Conservation (phyloP, 768 basidiomycete genomes). For the Boletus huronensis region DNA sequence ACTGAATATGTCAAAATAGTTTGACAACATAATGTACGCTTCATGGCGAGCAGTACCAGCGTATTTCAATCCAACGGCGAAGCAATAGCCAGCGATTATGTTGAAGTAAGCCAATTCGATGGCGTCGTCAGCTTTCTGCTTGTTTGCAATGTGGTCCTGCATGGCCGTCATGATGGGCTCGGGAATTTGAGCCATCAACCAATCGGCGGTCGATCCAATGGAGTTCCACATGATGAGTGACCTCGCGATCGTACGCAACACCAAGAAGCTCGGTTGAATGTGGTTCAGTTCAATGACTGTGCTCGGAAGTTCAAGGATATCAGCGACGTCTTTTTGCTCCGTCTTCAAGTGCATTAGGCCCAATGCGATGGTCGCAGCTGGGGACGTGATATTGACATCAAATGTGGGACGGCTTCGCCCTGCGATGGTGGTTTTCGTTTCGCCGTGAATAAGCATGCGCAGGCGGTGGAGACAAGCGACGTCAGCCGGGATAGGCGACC, state of each 20-base stretch:
- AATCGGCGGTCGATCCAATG: slow-evolving; percentile 67
- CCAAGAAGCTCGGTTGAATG: slow-evolving; percentile 83
- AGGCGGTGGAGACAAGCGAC: slow-evolving; percentile 63
- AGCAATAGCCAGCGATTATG: slow-evolving; percentile 87
- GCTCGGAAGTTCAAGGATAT: slow-evolving; percentile 79
- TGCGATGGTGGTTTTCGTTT: slow-evolving; percentile 41
- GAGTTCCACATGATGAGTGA: slow-evolving; percentile 84
- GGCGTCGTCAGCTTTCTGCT: slow-evolving; percentile 54
- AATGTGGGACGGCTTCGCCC: slow-evolving; percentile 48
- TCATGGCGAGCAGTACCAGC: slow-evolving; percentile 92
- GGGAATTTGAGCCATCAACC: slow-evolving; percentile 73
- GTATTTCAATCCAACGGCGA: slow-evolving; percentile 87
- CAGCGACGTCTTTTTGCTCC: slow-evolving; percentile 79
- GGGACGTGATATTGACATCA: slow-evolving; percentile 88
- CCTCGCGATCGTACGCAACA: slow-evolving; percentile 74
- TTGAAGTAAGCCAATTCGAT: slow-evolving; percentile 90
- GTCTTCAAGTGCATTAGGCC: slow-evolving; percentile 93
- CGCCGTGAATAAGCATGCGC: slow-evolving; percentile 73
- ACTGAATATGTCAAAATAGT: slow-evolving; percentile 78
- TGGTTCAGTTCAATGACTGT: slow-evolving; percentile 76
- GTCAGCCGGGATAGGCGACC: slow-evolving; percentile 76
- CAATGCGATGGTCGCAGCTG: slow-evolving; percentile 85
- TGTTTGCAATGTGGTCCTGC: slow-evolving; percentile 47
- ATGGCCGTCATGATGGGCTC: slow-evolving; percentile 56
- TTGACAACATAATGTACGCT: slow-evolving; percentile 79